Evolutionary conservation across 225 moss, liverwort and hornwort species (phyloP).

Genomic region (Climacium dendroides): DNA sequence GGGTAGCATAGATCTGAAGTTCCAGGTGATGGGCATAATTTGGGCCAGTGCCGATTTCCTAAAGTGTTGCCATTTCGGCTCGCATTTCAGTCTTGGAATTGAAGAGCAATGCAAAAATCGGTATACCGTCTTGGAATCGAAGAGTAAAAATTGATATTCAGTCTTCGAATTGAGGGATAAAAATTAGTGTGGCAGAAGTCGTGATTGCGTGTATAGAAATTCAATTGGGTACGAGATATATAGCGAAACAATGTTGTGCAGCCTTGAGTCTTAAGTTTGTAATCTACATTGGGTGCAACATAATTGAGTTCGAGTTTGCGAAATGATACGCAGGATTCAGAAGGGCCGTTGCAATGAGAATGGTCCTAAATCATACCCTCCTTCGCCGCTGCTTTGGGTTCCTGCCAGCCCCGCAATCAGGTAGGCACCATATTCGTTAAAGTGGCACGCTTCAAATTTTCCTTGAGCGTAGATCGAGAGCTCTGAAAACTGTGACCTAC

Average conservation of each 20-base stretch:
- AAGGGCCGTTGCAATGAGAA: not conserved
- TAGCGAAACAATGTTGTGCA: not conserved
- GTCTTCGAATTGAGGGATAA: not conserved
- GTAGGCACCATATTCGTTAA: not conserved
- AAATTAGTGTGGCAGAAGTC: not conserved
- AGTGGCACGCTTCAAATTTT: not conserved
- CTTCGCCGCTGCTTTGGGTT: not conserved
- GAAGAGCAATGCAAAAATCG: not conserved
- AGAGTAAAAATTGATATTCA: not conserved
- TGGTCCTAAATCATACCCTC: not conserved
- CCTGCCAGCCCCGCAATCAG: not conserved
- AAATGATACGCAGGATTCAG: not conserved
- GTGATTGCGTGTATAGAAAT: not conserved
- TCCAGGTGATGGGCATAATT: not conserved
- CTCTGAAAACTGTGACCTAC: not conserved
- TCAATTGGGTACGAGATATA: not conserved
- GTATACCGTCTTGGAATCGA: not conserved
- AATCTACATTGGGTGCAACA: not conserved
- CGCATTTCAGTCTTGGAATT: not conserved
- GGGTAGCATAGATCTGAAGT: not conserved
- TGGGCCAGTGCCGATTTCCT: not conserved
- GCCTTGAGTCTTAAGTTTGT: not conserved
- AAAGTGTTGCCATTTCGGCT: not conserved
- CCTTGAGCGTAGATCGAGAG: not conserved
- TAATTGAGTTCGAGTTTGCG: not conserved